Evolutionary conservation across 2,329 filamentous ascomycete genomes (phyloP).

Genomic region (Arthrobotrys pseudoclavata): DNA sequence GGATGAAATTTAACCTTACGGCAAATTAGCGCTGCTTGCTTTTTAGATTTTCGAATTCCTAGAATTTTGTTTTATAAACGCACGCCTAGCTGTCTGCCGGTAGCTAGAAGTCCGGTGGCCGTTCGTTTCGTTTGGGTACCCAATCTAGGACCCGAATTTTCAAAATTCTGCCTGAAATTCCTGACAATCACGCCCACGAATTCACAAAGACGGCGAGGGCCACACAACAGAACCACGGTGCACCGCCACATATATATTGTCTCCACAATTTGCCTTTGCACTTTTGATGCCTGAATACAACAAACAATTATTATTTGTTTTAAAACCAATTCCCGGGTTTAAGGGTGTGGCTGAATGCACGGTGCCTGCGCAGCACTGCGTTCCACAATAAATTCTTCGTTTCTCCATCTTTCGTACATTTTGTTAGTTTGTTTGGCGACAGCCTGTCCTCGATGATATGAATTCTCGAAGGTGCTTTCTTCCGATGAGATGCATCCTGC

Average conservation of each 20-base stretch:
- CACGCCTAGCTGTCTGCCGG: constrained; percentile 6
- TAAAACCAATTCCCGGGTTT: background rate
- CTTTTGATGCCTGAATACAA: background rate
- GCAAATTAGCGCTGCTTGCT: background rate
- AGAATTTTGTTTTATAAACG: background rate
- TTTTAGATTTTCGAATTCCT: background rate
- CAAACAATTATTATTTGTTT: background rate
- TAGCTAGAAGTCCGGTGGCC: background rate
- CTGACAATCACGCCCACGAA: background rate
- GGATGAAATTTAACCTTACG: background rate
- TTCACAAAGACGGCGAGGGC: background rate
- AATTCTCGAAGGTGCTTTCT: too few relatives aligned
- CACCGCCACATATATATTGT: background rate
- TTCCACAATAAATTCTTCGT: background rate
- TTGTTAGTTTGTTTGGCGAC: background rate
- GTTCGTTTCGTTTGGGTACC: background rate
- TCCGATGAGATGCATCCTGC: background rate
- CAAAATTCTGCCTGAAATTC: background rate
- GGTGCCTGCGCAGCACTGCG: background rate
- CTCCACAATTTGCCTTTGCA: background rate
- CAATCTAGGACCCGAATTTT: background rate
- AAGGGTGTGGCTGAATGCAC: background rate
- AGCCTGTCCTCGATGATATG: background rate
- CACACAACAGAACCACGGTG: background rate
- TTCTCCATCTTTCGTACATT: background rate